These are phyloP conservation scores for Fraxinus angustifolia DNA, from an alignment of 305 asterid genomes.

Conservation along the genomic window DNA sequence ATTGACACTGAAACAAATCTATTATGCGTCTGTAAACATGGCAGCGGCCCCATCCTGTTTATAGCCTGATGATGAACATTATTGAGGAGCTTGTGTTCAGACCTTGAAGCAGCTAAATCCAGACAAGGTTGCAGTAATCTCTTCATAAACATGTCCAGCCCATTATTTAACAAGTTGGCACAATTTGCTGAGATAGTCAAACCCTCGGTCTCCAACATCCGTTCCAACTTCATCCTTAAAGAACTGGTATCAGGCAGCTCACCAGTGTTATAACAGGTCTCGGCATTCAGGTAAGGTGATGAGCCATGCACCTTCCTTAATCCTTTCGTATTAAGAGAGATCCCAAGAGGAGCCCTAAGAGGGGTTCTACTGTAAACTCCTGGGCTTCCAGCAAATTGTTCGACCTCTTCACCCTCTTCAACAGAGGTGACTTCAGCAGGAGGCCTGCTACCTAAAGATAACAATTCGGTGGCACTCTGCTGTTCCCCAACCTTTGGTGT, in stretches of 20 bases:
- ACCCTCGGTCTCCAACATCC: conserved; percentile 38
- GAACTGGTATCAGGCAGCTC: conserved; percentile 43
- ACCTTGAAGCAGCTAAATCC: conserved; percentile 40
- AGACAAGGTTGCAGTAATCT: conserved; percentile 48
- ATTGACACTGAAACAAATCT: conserved; percentile 35
- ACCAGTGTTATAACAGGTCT: conserved; percentile 40
- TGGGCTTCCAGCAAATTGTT: conserved; percentile 51
- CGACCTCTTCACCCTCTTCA: conserved; percentile 66
- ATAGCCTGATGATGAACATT: conserved; percentile 27
- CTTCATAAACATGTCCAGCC: conserved; percentile 49
- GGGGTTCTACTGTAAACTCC: conserved; percentile 45
- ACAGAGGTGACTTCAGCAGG: conserved; percentile 58
- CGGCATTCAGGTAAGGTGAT: conserved; percentile 18
- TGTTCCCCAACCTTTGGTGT: conserved; percentile 34
- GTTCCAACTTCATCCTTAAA: conserved; percentile 48
- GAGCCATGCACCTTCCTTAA: conserved; percentile 31
- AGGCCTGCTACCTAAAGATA: conserved; percentile 56
- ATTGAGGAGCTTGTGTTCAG: conserved; percentile 24
- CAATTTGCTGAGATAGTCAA: conserved; percentile 40
- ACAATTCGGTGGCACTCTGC: conserved; percentile 54
- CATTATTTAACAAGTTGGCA: conserved; percentile 48
- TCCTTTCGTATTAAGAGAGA: conserved; percentile 31
- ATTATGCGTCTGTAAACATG: conserved; percentile 25
- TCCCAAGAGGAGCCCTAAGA: conserved; percentile 58
- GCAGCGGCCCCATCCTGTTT: conserved; percentile 30